Percentiles rank a stretch among this genome's conserved stretches.
Evolutionary conservation across 2,329 filamentous ascomycete species (phyloP).

Genomic region (Fusarium xyrophilum): DNA sequence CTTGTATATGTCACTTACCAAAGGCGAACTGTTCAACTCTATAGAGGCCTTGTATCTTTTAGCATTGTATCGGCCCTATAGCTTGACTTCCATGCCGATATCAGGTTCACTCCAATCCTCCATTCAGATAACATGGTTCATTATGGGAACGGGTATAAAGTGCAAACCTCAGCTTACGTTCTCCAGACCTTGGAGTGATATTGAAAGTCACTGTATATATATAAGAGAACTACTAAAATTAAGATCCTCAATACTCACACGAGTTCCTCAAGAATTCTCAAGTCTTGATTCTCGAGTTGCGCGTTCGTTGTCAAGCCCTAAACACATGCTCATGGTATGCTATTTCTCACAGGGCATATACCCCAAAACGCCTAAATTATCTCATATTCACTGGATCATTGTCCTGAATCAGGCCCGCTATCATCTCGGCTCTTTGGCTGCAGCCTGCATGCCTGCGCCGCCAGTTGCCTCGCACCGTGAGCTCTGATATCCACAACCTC

Average conservation of each 20-base stretch:
- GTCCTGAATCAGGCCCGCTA: not conserved
- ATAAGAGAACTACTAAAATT: accelerated
- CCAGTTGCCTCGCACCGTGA: constrained; percentile 10
- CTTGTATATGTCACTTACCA: not conserved
- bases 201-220: not conserved
- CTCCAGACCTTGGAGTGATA: not conserved
- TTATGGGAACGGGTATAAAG: not conserved
- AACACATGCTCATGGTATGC: not conserved
- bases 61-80: not conserved
- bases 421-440: not conserved
- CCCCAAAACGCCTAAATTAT: accelerated
- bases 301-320: not conserved
- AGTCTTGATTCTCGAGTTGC: not conserved
- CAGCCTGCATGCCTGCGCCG: not conserved
- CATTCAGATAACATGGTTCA: accelerated
- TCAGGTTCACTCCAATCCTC: no score
- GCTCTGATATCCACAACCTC: not conserved
- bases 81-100: not conserved
- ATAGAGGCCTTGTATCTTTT: accelerated
- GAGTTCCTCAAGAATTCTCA: not conserved
- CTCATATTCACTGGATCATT: no score
- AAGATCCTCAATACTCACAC: not conserved
- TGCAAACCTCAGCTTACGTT: not conserved
- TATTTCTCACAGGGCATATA: not conserved
- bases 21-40: accelerated